These are phyloP conservation scores for Cyclospora cayetanensis DNA, from an alignment of 169 alveolate species.

Conservation along the genomic window DNA sequence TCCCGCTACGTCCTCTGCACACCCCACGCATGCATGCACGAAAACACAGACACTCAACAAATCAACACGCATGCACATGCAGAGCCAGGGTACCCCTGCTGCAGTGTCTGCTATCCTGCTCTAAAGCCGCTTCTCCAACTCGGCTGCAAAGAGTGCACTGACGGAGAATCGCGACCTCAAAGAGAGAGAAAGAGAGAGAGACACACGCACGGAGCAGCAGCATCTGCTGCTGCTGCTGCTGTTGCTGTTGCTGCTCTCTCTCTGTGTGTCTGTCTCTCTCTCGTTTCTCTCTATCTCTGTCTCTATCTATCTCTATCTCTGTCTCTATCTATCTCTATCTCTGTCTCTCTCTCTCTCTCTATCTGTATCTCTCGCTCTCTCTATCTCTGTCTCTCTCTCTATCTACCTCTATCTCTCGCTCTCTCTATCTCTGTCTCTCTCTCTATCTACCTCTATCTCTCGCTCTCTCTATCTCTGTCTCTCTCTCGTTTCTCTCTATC, in stretches of 20 bases:
- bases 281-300: not conserved
- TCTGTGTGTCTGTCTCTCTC: not conserved
- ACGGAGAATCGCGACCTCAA: not conserved
- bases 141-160: not conserved
- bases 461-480: no score
- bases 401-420: no score
- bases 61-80: not conserved
- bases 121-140: not conserved
- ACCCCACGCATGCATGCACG: not conserved
- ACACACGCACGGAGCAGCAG: not conserved
- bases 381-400: no score
- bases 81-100: not conserved
- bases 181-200: not conserved
- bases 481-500: no score
- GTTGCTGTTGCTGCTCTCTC: not conserved
- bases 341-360: no score
- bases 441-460: no score
- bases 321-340: no score
- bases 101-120: not conserved
- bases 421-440: no score
- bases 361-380: no score
- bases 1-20: not conserved
- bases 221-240: not conserved
- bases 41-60: not conserved
- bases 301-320: not conserved